Evolutionary conservation across 2,329 filamentous ascomycete species (phyloP).

Genomic region (Ophiocordyceps camponoti-floridani): DNA sequence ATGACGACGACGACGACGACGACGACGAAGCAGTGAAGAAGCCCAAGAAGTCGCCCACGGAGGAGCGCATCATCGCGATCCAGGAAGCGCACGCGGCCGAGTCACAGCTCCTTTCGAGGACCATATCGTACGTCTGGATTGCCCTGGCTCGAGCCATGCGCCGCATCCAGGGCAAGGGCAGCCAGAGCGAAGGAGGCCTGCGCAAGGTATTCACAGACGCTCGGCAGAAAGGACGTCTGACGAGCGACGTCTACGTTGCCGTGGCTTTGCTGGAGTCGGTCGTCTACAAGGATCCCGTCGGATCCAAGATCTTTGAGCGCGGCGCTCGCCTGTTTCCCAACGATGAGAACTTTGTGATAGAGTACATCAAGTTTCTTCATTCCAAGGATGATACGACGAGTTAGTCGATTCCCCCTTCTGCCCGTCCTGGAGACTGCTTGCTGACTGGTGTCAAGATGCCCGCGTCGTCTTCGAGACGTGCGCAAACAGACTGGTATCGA

Average conservation of each 20-base stretch:
- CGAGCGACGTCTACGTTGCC: constrained; percentile 87
- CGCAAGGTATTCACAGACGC: constrained; percentile 82
- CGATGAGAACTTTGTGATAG: constrained; percentile 81
- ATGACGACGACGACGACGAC: constrained; percentile 28
- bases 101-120: constrained; percentile 59
- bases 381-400: constrained; percentile 85
- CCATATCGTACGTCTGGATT: constrained; percentile 88
- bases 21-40: constrained; percentile 15
- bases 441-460: constrained; percentile 44
- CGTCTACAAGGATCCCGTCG: constrained; percentile 85
- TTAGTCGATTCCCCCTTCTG: constrained; percentile 29
- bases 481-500: constrained; percentile 63
- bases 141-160: constrained; percentile 87
- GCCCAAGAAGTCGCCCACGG: constrained; percentile 35
- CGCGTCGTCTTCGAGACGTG: constrained; percentile 92
- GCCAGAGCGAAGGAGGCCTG: constrained; percentile 51
- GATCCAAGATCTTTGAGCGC: constrained; percentile 88
- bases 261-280: constrained; percentile 87
- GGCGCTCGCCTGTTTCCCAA: constrained; percentile 87
- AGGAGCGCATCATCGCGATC: constrained; percentile 44
- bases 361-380: constrained; percentile 90
- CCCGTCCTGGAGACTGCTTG: background rate
- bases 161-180: constrained; percentile 73
- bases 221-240: constrained; percentile 68
- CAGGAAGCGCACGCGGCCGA: constrained; percentile 54